Percentiles rank a stretch among this genome's conserved stretches.
Evolutionary conservation across 331 rosid species (phyloP).

Genomic region (Rhamnella rubrinervis): DNA sequence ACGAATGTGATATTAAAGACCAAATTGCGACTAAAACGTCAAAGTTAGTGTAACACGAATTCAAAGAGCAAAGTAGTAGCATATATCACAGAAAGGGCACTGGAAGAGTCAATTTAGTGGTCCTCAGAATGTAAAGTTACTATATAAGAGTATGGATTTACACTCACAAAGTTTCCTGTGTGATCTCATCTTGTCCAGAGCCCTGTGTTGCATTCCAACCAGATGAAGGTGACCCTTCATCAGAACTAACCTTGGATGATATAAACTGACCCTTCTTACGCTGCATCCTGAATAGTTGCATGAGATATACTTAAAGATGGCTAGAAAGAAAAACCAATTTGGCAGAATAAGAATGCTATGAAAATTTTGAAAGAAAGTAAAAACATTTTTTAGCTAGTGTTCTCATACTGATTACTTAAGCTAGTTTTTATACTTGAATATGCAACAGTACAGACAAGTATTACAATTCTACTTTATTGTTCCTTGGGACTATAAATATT

Average conservation of each 20-base stretch:
- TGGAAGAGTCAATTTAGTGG: not conserved
- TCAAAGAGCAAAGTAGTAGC: not conserved
- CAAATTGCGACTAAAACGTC: not conserved
- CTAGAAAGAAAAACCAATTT: constrained; percentile 7
- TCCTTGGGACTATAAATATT: not conserved
- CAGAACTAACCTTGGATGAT: constrained; percentile 40
- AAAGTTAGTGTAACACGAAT: not conserved
- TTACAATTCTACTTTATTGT: not conserved
- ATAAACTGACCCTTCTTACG: constrained; percentile 61
- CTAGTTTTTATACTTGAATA: not conserved
- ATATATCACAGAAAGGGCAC: constrained; percentile 1
- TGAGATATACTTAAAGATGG: constrained; percentile 3
- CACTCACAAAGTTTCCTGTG: constrained; percentile 49
- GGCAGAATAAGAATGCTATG: not conserved
- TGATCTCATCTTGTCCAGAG: constrained; percentile 49
- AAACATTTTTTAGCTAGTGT: not conserved
- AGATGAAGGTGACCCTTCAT: constrained; percentile 42
- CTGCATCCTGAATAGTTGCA: constrained; percentile 49
- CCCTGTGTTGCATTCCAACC: constrained; percentile 32
- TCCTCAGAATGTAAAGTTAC: not conserved
- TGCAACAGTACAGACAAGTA: not conserved
- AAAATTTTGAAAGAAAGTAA: not conserved
- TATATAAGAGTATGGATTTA: not conserved
- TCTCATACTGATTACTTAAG: not conserved
- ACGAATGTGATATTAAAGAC: not conserved